Conservation (phyloP, 495 filamentous ascomycete species). For the Podospora anserina region DNA sequence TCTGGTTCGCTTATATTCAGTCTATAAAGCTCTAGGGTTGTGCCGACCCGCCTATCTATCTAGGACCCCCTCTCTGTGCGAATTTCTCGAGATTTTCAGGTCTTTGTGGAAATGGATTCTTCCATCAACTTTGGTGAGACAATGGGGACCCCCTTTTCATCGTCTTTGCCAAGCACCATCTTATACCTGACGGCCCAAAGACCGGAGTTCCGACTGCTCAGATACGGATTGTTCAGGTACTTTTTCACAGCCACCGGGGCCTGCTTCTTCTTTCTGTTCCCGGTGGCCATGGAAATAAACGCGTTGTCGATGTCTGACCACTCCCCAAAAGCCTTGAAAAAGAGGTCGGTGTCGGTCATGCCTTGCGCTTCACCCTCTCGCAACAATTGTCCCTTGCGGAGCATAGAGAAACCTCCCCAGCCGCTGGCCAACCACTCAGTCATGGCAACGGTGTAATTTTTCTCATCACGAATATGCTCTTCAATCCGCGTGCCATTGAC, state of each 20-base stretch:
- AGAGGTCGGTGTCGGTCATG: constrained; percentile 8
- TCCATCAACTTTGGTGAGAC: background rate
- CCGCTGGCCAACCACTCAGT: constrained; percentile 8
- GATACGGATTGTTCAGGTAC: background rate
- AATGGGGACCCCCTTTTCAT: background rate
- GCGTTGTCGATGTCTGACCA: background rate
- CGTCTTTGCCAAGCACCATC: background rate
- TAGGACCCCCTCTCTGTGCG: background rate
- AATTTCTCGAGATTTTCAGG: background rate
- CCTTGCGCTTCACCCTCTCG: background rate
- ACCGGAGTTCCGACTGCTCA: background rate
- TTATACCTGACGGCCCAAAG: background rate
- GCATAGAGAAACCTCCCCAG: constrained; percentile 6
- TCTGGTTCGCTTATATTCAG: background rate
- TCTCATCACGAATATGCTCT: background rate
- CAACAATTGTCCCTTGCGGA: background rate
- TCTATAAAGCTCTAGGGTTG: background rate
- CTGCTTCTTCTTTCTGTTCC: background rate
- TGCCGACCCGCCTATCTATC: background rate
- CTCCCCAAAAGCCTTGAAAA: background rate
- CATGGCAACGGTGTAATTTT: constrained; percentile 3
- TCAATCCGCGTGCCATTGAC: background rate
- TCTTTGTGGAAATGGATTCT: background rate
- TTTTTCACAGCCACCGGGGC: background rate
- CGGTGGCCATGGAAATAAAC: background rate